Evolutionary conservation across 805 yeast genomes (phyloP).

Genomic region (Spathaspora boniae): DNA sequence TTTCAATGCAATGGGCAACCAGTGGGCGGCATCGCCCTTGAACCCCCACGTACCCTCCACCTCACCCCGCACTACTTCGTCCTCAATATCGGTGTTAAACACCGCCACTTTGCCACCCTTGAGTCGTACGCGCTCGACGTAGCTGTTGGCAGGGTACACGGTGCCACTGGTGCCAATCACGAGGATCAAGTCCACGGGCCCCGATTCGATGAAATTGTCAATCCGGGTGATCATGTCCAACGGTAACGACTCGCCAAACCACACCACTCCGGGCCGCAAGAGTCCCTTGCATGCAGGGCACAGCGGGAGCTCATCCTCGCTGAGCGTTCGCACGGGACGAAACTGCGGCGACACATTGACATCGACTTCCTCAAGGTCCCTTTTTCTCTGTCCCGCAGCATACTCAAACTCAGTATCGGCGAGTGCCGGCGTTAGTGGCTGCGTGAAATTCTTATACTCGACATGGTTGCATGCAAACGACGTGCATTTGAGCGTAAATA

Average conservation of each 20-base stretch:
- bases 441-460: constrained; percentile 47
- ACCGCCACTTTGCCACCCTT: constrained; percentile 83
- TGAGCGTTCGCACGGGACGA: constrained; percentile 46
- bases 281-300: constrained; percentile 75
- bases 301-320: constrained; percentile 55
- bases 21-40: constrained; percentile 73
- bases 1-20: constrained; percentile 63
- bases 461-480: constrained; percentile 65
- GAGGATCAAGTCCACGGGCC: constrained; percentile 63
- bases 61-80: constrained; percentile 37
- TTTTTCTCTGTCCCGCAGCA: constrained; percentile 15
- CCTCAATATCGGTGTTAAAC: constrained; percentile 68
- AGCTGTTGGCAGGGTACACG: constrained; percentile 92
- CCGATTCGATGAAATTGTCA: constrained; percentile 62
- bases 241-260: constrained; percentile 92
- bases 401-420: constrained; percentile 37
- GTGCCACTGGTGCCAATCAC: constrained; percentile 85
- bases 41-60: constrained; percentile 62
- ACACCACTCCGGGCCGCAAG: constrained; percentile 85
- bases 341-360: constrained; percentile 39
- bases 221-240: constrained; percentile 58
- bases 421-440: constrained; percentile 60
- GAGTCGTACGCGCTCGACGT: constrained; percentile 68
- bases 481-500: constrained; percentile 73
- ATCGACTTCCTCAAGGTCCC: constrained; percentile 3